These are phyloP conservation scores for Serendipita indica DNA, from an alignment of 768 basidiomycete species.

Conservation along the genomic window DNA sequence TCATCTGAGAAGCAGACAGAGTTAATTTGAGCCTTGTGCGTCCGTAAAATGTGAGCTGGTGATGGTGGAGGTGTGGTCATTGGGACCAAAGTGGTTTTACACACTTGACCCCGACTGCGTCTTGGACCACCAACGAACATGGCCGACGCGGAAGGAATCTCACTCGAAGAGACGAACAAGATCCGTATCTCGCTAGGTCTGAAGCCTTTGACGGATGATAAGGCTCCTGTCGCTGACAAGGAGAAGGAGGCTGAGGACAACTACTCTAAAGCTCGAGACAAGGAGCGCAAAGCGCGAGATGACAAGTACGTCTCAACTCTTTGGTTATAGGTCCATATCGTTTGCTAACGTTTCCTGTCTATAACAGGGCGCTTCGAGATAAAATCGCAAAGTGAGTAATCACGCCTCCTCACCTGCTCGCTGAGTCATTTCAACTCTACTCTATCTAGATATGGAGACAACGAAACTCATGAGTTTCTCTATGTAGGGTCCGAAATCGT, in stretches of 20 bases:
- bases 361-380: slow-evolving; percentile 51
- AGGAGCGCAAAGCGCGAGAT: slow-evolving; percentile 54
- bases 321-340: slow-evolving; percentile 9
- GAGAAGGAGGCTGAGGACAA: slow-evolving; percentile 82
- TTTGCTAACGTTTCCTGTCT: slow-evolving; percentile 19
- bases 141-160: slow-evolving; percentile 69
- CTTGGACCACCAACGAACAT: neutral
- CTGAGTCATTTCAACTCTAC: neutral
- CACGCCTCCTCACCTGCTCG: slow-evolving; percentile 14
- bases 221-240: slow-evolving; percentile 49
- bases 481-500: slow-evolving; percentile 74
- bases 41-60: slow-evolving; percentile 62
- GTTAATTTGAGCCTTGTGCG: slow-evolving; percentile 50
- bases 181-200: slow-evolving; percentile 89
- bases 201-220: slow-evolving; percentile 79
- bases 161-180: slow-evolving; percentile 90
- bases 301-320: slow-evolving; percentile 45
- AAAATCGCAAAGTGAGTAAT: slow-evolving; percentile 79
- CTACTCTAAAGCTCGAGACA: slow-evolving; percentile 56
- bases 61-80: slow-evolving; percentile 15
- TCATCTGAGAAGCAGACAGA: slow-evolving; percentile 48
- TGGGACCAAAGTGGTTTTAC: neutral
- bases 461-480: slow-evolving; percentile 23
- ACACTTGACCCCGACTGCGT: slow-evolving; percentile 5
- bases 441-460: slow-evolving; percentile 1